phyloP scores from a whole-genome alignment of 257 asterid genomes.

The Fraxinus americana region DNA sequence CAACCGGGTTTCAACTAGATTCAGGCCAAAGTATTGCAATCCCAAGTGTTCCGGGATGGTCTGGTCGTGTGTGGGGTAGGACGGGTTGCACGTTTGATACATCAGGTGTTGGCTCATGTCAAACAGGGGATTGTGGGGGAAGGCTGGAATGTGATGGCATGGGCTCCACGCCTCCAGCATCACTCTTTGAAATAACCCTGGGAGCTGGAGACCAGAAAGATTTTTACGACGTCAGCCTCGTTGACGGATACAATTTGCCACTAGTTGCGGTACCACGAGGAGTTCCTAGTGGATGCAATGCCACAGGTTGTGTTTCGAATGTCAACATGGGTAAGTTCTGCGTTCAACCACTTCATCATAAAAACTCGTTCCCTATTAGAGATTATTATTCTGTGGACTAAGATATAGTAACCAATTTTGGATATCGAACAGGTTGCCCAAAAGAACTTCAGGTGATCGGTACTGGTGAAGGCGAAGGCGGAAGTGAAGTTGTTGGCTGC shows the following conservation, averaged over 20 bases:
- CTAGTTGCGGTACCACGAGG: constrained; percentile 61
- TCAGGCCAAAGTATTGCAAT: constrained; percentile 56
- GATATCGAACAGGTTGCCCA: constrained; percentile 71
- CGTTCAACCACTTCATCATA: not conserved
- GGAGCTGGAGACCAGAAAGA: constrained; percentile 63
- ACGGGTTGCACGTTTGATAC: constrained; percentile 77
- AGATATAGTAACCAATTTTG: not conserved
- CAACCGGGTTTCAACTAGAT: constrained; percentile 73
- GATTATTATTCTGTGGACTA: not conserved
- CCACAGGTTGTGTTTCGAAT: constrained; percentile 70
- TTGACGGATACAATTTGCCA: constrained; percentile 80
- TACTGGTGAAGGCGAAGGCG: constrained; percentile 34
- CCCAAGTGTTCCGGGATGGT: constrained; percentile 66
- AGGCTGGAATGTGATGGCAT: constrained; percentile 68
- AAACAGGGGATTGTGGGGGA: constrained; percentile 84
- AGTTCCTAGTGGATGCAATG: constrained; percentile 54
- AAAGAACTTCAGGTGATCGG: constrained; percentile 80
- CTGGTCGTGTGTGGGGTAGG: constrained; percentile 88
- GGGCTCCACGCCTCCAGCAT: constrained; percentile 79
- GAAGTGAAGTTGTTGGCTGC: constrained; percentile 72
- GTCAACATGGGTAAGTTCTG: constrained; percentile 60
- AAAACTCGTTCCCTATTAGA: not conserved
- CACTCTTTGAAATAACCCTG: constrained; percentile 81
- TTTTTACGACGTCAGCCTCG: constrained; percentile 78
- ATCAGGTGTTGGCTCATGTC: constrained; percentile 67